phyloP scores from a whole-genome alignment of 768 basidiomycete species.

The Leucocoprinus birnbaumii region DNA sequence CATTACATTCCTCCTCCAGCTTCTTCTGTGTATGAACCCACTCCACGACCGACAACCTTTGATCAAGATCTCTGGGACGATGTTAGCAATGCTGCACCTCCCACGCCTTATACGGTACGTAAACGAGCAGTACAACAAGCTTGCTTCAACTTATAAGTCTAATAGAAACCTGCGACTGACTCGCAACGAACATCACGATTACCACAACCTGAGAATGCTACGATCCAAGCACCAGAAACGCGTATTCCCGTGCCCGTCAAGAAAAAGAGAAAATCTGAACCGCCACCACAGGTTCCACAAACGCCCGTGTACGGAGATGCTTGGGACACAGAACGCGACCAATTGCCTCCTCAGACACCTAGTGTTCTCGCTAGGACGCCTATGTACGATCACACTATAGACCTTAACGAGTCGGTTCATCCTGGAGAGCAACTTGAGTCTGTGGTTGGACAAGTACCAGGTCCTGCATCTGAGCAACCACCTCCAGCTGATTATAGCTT shows the following conservation, averaged over 20 bases:
- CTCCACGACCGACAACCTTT: constrained; percentile 8
- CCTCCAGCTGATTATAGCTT: not conserved
- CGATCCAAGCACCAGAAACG: not conserved
- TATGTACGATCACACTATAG: not conserved
- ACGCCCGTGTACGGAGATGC: constrained; percentile 6
- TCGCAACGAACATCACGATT: constrained; percentile 6
- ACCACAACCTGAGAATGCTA: not conserved
- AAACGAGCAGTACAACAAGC: not conserved
- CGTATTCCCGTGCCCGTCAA: constrained; percentile 4
- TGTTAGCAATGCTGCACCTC: constrained; percentile 10
- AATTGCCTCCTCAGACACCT: constrained; percentile 10
- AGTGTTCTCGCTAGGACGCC: not conserved
- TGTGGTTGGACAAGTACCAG: not conserved
- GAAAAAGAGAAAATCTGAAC: constrained; percentile 21
- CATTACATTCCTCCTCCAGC: constrained; percentile 1
- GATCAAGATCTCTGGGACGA: constrained; percentile 12
- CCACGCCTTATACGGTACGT: constrained; percentile 6
- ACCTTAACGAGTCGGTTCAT: not conserved
- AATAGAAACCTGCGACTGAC: not conserved
- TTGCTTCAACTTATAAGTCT: not conserved
- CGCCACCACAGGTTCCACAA: constrained; percentile 19
- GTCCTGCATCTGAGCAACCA: not conserved
- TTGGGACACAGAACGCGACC: constrained; percentile 10
- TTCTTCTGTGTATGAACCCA: constrained; percentile 2
- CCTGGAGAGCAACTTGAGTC: not conserved